Evolutionary conservation across 805 yeast species (phyloP).

Genomic region (Cyberlindnera mycetangii): DNA sequence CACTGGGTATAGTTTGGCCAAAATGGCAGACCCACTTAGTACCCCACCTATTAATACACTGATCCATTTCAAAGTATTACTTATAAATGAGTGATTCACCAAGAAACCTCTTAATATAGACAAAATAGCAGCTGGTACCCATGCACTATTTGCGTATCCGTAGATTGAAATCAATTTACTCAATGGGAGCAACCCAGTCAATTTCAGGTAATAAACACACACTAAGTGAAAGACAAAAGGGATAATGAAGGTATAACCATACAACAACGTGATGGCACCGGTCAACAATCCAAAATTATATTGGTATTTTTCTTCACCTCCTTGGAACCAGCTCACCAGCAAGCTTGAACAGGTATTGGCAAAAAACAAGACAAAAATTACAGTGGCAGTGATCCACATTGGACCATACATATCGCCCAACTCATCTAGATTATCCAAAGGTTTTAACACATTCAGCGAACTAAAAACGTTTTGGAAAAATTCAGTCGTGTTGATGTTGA

Average conservation of each 20-base stretch:
- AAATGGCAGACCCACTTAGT: slow-evolving; percentile 56
- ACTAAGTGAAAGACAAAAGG: slow-evolving; percentile 56
- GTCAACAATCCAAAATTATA: slow-evolving; percentile 61
- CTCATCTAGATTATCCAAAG: slow-evolving; percentile 39
- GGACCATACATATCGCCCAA: slow-evolving; percentile 81
- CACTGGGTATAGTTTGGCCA: slow-evolving; percentile 43
- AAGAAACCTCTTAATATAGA: slow-evolving; percentile 57
- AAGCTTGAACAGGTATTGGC: slow-evolving; percentile 68
- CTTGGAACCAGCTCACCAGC: slow-evolving; percentile 47
- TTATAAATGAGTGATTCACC: slow-evolving; percentile 41
- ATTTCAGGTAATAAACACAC: slow-evolving; percentile 52
- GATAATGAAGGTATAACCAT: slow-evolving; percentile 68
- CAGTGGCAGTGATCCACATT: slow-evolving; percentile 85
- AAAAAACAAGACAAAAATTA: slow-evolving; percentile 70
- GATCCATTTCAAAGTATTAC: slow-evolving; percentile 56
- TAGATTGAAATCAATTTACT: slow-evolving; percentile 68
- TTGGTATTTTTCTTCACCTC: slow-evolving; percentile 45
- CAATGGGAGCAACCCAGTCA: slow-evolving; percentile 46
- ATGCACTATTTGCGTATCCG: slow-evolving; percentile 79
- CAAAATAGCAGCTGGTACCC: slow-evolving; percentile 79
- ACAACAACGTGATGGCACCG: slow-evolving; percentile 66
- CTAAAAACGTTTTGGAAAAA: slow-evolving; percentile 52
- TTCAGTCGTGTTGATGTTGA: slow-evolving; percentile 64
- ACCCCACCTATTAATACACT: slow-evolving; percentile 58
- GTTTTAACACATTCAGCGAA: slow-evolving; percentile 54